A percentile compares a stretch with the other conserved stretches of the same genome.
phyloP scores from a whole-genome alignment of 306 rosid species.

The Nissolia schottii region DNA sequence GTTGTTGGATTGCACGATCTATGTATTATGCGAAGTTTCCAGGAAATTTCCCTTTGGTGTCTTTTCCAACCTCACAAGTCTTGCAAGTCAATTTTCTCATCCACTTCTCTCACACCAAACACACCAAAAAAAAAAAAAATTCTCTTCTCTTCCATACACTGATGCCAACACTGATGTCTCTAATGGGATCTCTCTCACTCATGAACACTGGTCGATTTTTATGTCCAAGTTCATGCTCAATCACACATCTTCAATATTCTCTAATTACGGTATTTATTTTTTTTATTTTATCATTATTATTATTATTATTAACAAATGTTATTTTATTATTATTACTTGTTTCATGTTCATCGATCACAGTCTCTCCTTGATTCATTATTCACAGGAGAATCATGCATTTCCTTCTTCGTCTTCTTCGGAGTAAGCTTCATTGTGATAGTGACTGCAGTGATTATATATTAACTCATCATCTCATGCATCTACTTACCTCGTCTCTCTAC shows the following conservation, averaged over 20 bases:
- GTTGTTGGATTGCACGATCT: slow-evolving; percentile 1
- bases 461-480: neutral
- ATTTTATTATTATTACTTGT: neutral
- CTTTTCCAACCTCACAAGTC: neutral
- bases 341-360: neutral
- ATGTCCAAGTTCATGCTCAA: neutral
- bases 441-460: neutral
- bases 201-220: neutral
- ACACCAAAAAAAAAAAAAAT: neutral
- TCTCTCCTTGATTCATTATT: neutral
- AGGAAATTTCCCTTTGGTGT: slow-evolving; percentile 3
- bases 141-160: neutral
- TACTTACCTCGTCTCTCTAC: neutral
- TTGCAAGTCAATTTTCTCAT: neutral
- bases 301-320: neutral
- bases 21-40: slow-evolving; percentile 29
- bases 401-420: neutral
- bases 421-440: neutral
- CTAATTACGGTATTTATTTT: neutral
- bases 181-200: neutral
- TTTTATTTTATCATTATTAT: neutral
- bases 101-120: no score
- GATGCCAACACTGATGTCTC: neutral
- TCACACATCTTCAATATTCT: neutral
- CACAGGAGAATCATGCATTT: neutral